Base-by-base conservation (phyloP, 306 rosid species). In the Mimosa pudica region DNA sequence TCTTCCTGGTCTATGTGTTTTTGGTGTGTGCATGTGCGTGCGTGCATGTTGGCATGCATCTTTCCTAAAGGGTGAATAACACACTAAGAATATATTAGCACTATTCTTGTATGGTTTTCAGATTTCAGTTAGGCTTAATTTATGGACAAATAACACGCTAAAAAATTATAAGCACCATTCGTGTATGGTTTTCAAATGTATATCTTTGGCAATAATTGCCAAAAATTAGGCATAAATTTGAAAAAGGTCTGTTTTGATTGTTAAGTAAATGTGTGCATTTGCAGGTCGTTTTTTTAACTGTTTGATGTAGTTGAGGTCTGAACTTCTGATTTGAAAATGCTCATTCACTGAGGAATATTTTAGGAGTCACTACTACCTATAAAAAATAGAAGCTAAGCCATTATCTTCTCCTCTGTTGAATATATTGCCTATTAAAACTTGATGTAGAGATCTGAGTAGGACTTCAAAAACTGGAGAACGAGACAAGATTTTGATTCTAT, bases 401-500 rank as follows among this genome's bases (percentile, higher is more conserved):
- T 60, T 60, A 5, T 60, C 9, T 20, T 60, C 65, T 60, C 2
- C 5, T 20, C 13, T 0, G 65, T 20, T 60, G 35, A 60, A 60
- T 60, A 7, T 11, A 62, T 62, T 10, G 2, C 41, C 67, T 62
- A 17, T 8, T n/a, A 33, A 67, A 17, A 64, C 45, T 24, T 33
- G 47, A 47, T 46, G 8, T 58, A 68, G 47, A 49, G 49, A 45
- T 71, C 49, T 80, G 17, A 17, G 48, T 42, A 35, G 71, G 73
- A 38, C 41, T 74, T 73, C 33, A 67, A 47, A 77, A 67, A 47
- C 71, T 61, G 73, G 65, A 67, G 76, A 66, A 77, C 7, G 18
- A 41, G 35, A 65, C 78, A 51, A 35, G 20, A 62, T 75, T 38
- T 70, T 38, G 9, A 80, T 17, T 65, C 58, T 30, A 73, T 57